Conservation (phyloP, 75 land plant species). For the Sequoia sempervirens region DNA sequence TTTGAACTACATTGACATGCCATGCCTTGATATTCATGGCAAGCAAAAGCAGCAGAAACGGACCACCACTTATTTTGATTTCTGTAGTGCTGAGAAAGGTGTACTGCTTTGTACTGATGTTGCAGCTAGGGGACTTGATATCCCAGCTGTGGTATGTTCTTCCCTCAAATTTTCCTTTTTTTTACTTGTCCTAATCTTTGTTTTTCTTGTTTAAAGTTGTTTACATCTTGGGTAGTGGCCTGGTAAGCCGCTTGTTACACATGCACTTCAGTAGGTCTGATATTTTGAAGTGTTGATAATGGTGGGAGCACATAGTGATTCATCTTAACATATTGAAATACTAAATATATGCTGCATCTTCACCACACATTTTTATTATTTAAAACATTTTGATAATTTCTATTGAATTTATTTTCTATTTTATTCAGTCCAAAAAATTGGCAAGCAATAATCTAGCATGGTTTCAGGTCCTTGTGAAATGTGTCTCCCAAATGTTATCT, state of each 20-base stretch:
- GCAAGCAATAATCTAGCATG: neutral
- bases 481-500: neutral
- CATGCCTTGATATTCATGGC: constrained; percentile 91
- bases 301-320: neutral
- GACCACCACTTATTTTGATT: constrained; percentile 84
- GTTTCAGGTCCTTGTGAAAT: neutral
- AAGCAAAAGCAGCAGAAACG: constrained; percentile 95
- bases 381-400: neutral
- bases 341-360: neutral
- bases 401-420: neutral
- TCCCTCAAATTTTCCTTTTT: neutral
- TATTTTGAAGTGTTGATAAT: neutral
- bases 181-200: neutral
- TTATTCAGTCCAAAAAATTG: neutral
- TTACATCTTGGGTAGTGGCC: neutral
- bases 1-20: constrained; percentile 81
- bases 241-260: neutral
- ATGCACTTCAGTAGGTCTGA: neutral
- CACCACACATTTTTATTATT: neutral
- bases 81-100: constrained; percentile 88
- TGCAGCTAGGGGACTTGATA: constrained; percentile 97
- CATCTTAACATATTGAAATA: neutral
- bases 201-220: neutral
- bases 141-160: constrained; percentile 82
- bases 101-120: constrained; percentile 92